Evolutionary conservation across 2,329 filamentous ascomycete species (phyloP).

Genomic region (Xylariaceae sp.): DNA sequence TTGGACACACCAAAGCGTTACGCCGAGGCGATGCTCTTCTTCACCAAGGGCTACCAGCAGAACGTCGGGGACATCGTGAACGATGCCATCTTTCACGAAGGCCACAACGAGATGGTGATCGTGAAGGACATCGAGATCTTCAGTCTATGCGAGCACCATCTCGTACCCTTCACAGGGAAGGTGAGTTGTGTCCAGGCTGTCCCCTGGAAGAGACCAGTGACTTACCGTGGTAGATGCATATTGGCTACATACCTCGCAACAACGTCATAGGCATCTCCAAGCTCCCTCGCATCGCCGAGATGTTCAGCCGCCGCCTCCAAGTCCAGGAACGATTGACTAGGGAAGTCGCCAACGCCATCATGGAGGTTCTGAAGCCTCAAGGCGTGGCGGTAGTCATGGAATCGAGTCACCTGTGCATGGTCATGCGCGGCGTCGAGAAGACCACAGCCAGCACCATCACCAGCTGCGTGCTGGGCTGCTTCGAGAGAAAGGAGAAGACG

Average conservation of each 20-base stretch:
- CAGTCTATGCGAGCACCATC: conserved; percentile 91
- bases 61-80: conserved; percentile 90
- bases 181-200: conserved; percentile 37
- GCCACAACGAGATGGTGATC: conserved; percentile 94
- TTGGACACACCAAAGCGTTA: conserved; percentile 73
- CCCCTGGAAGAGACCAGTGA: not conserved
- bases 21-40: conserved; percentile 89
- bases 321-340: conserved; percentile 95
- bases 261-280: conserved; percentile 92
- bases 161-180: conserved; percentile 95
- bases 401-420: conserved; percentile 94
- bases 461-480: conserved; percentile 94
- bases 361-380: conserved; percentile 86
- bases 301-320: conserved; percentile 89
- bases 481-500: conserved; percentile 87
- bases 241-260: conserved; percentile 89
- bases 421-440: conserved; percentile 97
- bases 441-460: conserved; percentile 81
- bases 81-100: conserved; percentile 88
- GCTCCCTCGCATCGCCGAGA: conserved; percentile 88
- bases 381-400: conserved; percentile 98
- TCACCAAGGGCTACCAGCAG: conserved; percentile 95
- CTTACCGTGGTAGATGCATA: conserved; percentile 69
- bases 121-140: conserved; percentile 97
- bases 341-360: conserved; percentile 89